Evolutionary conservation across 1,284 basidiomycete genomes (phyloP).

Genomic region (Chondrostereum purpureum): DNA sequence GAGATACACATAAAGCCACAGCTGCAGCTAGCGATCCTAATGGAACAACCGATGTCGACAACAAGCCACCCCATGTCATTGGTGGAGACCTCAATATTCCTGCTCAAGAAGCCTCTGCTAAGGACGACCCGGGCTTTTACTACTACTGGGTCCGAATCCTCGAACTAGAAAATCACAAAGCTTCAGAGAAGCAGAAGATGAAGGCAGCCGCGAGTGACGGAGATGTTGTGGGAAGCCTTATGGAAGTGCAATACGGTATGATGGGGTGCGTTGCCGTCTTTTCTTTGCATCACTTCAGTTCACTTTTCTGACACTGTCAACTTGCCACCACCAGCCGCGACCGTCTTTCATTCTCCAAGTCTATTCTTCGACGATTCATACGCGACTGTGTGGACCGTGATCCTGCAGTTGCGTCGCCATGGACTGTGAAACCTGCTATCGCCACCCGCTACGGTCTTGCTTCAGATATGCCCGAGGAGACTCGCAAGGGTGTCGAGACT

Average conservation of each 20-base stretch:
- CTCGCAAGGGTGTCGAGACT: slow-evolving; percentile 70
- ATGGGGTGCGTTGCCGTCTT: slow-evolving; percentile 57
- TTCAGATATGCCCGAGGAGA: slow-evolving; percentile 79
- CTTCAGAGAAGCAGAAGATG: slow-evolving; percentile 53
- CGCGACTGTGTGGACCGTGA: slow-evolving; percentile 91
- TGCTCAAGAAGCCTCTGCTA: slow-evolving; percentile 61
- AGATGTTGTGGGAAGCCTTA: slow-evolving; percentile 61
- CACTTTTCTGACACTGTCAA: slow-evolving; percentile 3
- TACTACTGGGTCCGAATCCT: slow-evolving; percentile 84
- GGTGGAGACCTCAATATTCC: slow-evolving; percentile 77
- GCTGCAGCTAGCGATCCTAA: too few relatives aligned
- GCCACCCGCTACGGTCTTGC: slow-evolving; percentile 81
- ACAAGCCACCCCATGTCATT: slow-evolving; percentile 57
- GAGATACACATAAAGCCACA: slow-evolving; percentile 35
- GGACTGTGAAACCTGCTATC: slow-evolving; percentile 85
- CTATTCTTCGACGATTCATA: slow-evolving; percentile 92
- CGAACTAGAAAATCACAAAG: slow-evolving; percentile 67
- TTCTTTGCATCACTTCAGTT: too few relatives aligned
- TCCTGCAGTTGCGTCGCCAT: slow-evolving; percentile 86
- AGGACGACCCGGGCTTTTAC: slow-evolving; percentile 81
- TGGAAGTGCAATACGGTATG: slow-evolving; percentile 74
- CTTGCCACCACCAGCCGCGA: slow-evolving; percentile 64
- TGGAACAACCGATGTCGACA: slow-evolving; percentile 26
- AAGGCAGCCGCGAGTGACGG: slow-evolving; percentile 48
- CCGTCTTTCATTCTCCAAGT: slow-evolving; percentile 91